These are phyloP conservation scores for Alternaria solani DNA, from an alignment of 2,329 filamentous ascomycete species.

Conservation along the genomic window DNA sequence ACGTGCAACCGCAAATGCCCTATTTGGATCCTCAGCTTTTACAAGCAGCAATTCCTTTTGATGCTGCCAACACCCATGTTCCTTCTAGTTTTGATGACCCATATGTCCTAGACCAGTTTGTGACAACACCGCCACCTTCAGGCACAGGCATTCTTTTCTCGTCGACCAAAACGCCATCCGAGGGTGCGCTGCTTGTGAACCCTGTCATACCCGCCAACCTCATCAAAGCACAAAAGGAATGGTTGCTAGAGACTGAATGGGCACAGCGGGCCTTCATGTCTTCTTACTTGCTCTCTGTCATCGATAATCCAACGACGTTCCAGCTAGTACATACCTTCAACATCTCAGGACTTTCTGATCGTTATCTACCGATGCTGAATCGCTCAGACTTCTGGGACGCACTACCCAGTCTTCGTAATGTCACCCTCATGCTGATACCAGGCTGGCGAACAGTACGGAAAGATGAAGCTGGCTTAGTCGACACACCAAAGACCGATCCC, in stretches of 20 bases:
- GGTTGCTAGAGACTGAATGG: constrained; percentile 73
- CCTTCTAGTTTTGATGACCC: constrained; percentile 34
- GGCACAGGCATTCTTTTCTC: constrained; percentile 47
- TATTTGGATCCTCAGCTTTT: constrained; percentile 42
- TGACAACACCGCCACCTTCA: constrained; percentile 20
- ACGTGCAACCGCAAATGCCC: constrained; percentile 37
- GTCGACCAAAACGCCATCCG: constrained; percentile 34
- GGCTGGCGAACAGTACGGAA: constrained; percentile 70
- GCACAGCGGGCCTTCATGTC: constrained; percentile 73
- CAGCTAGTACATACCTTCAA: constrained; percentile 65
- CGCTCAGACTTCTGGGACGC: constrained; percentile 69
- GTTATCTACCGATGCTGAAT: constrained; percentile 64
- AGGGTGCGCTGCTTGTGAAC: constrained; percentile 34
- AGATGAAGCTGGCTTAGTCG: constrained; percentile 60
- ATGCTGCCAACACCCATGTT: constrained; percentile 26
- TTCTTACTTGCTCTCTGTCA: constrained; percentile 70
- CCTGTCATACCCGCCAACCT: constrained; percentile 64
- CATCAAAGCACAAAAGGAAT: constrained; percentile 71
- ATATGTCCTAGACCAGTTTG: constrained; percentile 30
- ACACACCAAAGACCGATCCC: constrained; percentile 60
- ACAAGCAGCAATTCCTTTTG: constrained; percentile 35
- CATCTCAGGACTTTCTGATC: constrained; percentile 70
- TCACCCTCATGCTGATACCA: constrained; percentile 69
- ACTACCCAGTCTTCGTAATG: constrained; percentile 62
- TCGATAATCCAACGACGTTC: constrained; percentile 67